Percentiles rank a stretch among this genome's conserved stretches.
Conservation (phyloP, 1,284 basidiomycete species). For the Ceratobasidium sp. region DNA sequence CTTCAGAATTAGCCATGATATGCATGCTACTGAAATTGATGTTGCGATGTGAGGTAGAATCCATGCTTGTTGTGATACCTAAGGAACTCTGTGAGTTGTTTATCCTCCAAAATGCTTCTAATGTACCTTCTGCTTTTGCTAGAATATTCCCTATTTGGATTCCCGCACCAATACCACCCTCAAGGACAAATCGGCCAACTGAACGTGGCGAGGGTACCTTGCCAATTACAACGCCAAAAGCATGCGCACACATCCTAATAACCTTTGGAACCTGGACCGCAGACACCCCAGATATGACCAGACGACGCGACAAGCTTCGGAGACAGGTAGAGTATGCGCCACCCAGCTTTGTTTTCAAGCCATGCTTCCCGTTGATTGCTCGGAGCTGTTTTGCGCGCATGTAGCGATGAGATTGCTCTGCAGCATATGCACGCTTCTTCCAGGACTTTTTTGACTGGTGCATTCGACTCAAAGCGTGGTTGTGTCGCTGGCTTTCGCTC, state of each 20-base stretch:
- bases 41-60: constrained; percentile 20
- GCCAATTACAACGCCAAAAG: constrained; percentile 1
- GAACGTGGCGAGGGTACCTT: neutral
- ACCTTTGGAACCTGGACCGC: constrained; percentile 14
- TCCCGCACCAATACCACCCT: constrained; percentile 3
- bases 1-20: constrained; percentile 16
- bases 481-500: no score
- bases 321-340: neutral
- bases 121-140: constrained; percentile 23
- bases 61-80: constrained; percentile 35
- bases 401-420: constrained; percentile 14
- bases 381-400: constrained; percentile 3
- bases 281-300: constrained; percentile 24
- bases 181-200: constrained; percentile 6
- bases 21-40: constrained; percentile 39
- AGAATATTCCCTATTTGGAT: constrained; percentile 13
- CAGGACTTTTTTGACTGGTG: neutral
- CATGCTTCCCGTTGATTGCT: neutral
- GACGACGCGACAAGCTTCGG: constrained; percentile 4
- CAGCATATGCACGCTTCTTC: constrained; percentile 19
- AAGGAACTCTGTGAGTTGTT: neutral
- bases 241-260: neutral
- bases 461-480: no score
- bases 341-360: neutral
- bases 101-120: no score